A percentile compares a stretch with the other conserved stretches of the same genome.
phyloP scores from a whole-genome alignment of 345 rosid species.

The Aegle marmelos region DNA sequence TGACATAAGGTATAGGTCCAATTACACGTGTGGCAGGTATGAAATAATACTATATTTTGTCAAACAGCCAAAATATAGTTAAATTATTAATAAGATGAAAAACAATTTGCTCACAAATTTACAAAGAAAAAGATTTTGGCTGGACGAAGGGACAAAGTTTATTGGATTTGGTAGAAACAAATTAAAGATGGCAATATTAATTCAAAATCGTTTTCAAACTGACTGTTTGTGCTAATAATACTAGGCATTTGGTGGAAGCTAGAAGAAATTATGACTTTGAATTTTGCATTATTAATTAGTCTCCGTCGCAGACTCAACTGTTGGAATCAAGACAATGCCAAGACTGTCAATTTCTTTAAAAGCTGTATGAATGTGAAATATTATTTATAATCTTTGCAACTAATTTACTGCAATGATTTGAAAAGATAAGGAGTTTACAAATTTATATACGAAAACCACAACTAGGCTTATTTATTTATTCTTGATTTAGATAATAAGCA shows the following conservation, averaged over 20 bases:
- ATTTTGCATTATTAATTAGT: background rate
- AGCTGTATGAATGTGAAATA: conserved; percentile 19
- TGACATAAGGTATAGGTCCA: background rate
- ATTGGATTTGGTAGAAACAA: conserved; percentile 25
- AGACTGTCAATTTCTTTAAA: conserved; percentile 31
- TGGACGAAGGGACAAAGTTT: conserved; percentile 1
- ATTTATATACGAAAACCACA: no score
- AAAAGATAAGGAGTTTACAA: background rate
- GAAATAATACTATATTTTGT: background rate
- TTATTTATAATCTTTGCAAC: background rate
- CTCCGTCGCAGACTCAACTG: conserved; percentile 28
- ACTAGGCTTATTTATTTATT: no score
- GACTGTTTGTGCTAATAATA: background rate
- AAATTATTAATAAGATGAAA: conserved; percentile 2
- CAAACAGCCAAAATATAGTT: background rate
- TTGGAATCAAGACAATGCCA: conserved; percentile 22
- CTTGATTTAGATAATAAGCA: no score
- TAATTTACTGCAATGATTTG: background rate
- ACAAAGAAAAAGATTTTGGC: background rate
- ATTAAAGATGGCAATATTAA: background rate
- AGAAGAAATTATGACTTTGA: conserved; percentile 16
- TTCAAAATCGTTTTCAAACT: background rate
- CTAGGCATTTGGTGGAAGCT: conserved; percentile 21
- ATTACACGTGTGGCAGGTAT: background rate
- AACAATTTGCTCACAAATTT: background rate